A percentile compares a stretch with the other conserved stretches of the same genome.
Conservation (phyloP, 768 basidiomycete genomes). For the Scleroderma citrinum region DNA sequence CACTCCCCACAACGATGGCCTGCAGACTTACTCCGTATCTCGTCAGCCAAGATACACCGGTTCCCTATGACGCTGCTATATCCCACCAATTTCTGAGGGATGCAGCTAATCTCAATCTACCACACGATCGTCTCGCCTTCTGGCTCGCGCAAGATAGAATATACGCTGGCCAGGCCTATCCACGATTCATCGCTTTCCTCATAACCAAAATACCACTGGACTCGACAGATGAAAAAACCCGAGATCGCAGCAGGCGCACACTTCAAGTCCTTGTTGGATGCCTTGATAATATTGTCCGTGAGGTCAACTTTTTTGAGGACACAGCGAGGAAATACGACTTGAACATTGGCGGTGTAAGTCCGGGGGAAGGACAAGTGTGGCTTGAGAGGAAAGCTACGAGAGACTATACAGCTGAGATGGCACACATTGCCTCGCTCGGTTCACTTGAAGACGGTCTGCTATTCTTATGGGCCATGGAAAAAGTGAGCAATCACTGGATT, state of each 20-base stretch:
- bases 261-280: constrained; percentile 46
- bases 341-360: constrained; percentile 29
- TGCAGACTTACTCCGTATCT: constrained; percentile 32
- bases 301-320: constrained; percentile 55
- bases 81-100: constrained; percentile 53
- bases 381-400: constrained; percentile 53
- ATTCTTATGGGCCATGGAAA: constrained; percentile 78
- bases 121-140: constrained; percentile 41
- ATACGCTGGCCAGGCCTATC: constrained; percentile 71
- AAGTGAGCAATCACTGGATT: constrained; percentile 34
- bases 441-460: constrained; percentile 58
- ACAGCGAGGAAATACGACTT: constrained; percentile 42
- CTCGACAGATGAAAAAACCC: not conserved
- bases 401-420: constrained; percentile 71
- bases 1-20: not conserved
- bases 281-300: constrained; percentile 52
- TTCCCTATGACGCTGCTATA: constrained; percentile 43
- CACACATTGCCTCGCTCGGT: constrained; percentile 39
- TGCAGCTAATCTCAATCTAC: constrained; percentile 49
- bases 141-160: constrained; percentile 72
- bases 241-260: constrained; percentile 23
- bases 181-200: constrained; percentile 61
- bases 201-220: constrained; percentile 52
- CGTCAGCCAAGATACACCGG: constrained; percentile 28
- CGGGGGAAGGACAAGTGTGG: constrained; percentile 27